Evolutionary conservation across 352 stramenopile genomes (phyloP), one percentile per base, ranked within the genome.

Genomic region (Phytophthora megakarya): DNA sequence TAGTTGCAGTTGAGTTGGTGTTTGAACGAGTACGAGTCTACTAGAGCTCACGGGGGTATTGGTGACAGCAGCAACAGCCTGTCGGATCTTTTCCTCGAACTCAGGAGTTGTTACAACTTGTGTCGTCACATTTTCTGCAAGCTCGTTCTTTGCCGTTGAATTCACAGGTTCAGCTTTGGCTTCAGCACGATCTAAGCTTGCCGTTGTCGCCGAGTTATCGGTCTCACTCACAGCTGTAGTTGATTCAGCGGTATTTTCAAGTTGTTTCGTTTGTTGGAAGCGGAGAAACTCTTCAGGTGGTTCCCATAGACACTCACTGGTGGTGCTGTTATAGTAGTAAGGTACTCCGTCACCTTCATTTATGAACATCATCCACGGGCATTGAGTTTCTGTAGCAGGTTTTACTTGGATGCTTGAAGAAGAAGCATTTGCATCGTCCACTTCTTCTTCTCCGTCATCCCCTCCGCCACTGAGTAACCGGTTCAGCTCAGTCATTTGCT

Each of bases 291-390:
- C 66, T 7, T 72, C 72, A 1, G 84, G 84, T 2, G 79, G 66
- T 13, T 89, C 80, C 84, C 84, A 93, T 16, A 90, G 67, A 59
- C 80, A 90, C 49, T 89, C 75, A 1, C 70, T 70, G 16, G 78
- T 90, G 25, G 72, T 28, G 38, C 80, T 52, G 39, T 91, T 85
- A 60, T 89, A 89, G 61, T 91, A 93, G 58, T 93, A 93, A 23
- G 81, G 79, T 15, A 78, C 54, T 10, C 76, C 78, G 22, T 86
- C 78, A n/a, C 51, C 72, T 53, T 89, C 80, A 43, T 90, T 88
- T 7, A 90, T 26, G 37, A 89, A 83, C 77, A 90, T 80, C 56
- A 88, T 87, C 84, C 84, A 92, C 21, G 61, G 46, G 54, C 57
- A 73, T 26, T 67, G 45, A 26, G 11, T n/a, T 21, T 59, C 43